Evolutionary conservation across 768 basidiomycete genomes (phyloP).

Genomic region (Myochromella boudieri): DNA sequence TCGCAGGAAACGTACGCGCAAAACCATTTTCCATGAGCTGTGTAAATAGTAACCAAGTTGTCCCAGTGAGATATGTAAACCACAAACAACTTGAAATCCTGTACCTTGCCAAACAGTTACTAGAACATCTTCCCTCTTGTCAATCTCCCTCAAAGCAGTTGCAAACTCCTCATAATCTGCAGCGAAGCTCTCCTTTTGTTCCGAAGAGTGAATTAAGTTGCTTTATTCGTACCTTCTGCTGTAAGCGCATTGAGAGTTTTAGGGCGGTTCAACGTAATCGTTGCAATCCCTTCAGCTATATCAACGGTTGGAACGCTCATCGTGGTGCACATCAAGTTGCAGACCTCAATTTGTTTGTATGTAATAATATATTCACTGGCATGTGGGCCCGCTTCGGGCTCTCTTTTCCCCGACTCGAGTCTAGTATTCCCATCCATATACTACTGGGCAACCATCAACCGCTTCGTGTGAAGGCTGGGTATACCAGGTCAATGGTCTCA

Average conservation of each 20-base stretch:
- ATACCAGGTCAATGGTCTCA: no score
- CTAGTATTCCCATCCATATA: no score
- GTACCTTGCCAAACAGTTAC: slow-evolving; percentile 70
- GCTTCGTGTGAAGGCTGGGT: no score
- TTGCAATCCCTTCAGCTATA: slow-evolving; percentile 60
- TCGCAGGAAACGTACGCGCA: slow-evolving; percentile 52
- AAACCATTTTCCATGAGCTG: slow-evolving; percentile 71
- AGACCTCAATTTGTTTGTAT: no score
- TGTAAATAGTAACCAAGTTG: background rate
- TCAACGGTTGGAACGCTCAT: slow-evolving; percentile 50
- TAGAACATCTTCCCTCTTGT: slow-evolving; percentile 58
- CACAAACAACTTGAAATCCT: slow-evolving; percentile 1
- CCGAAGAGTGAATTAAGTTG: background rate
- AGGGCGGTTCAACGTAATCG: slow-evolving; percentile 66
- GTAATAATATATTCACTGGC: no score
- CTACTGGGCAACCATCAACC: no score
- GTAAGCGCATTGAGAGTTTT: slow-evolving; percentile 60
- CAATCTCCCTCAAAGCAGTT: slow-evolving; percentile 54
- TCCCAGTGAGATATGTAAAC: background rate
- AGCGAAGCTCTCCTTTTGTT: background rate
- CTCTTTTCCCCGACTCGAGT: no score
- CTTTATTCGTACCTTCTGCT: slow-evolving; percentile 36
- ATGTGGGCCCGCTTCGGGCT: no score
- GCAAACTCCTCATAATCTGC: slow-evolving; percentile 66
- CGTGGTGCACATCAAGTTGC: background rate